These are phyloP conservation scores for Penicillium sp. DNA, from an alignment of 2,329 filamentous ascomycete genomes.

Conservation along the genomic window DNA sequence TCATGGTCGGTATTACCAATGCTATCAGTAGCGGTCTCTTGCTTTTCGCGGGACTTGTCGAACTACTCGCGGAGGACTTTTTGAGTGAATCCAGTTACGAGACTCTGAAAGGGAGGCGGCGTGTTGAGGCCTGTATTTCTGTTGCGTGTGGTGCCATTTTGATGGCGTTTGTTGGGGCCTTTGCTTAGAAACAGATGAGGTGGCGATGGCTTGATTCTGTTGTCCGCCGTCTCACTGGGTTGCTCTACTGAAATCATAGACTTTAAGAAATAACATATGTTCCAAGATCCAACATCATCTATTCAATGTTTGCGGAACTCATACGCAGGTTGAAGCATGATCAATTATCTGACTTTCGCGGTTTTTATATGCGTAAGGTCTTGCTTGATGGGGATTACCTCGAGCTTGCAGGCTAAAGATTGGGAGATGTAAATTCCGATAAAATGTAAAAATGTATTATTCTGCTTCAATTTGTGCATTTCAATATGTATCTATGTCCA, in stretches of 20 bases:
- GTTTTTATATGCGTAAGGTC: too few relatives aligned
- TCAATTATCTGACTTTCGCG: neutral
- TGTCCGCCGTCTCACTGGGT: neutral
- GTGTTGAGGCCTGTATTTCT: slow-evolving; percentile 57
- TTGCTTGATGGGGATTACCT: neutral
- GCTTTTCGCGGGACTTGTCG: slow-evolving; percentile 76
- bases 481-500: slow-evolving; percentile 6
- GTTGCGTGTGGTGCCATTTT: slow-evolving; percentile 57
- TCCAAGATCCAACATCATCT: neutral
- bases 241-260: neutral
- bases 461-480: neutral
- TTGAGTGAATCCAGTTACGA: slow-evolving; percentile 61
- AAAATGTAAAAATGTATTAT: neutral
- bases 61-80: slow-evolving; percentile 81
- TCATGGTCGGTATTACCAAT: slow-evolving; percentile 85
- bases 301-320: neutral
- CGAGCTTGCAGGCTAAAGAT: neutral
- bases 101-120: slow-evolving; percentile 52
- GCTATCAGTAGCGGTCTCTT: slow-evolving; percentile 75
- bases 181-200: slow-evolving; percentile 44
- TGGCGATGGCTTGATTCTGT: neutral
- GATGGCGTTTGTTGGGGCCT: slow-evolving; percentile 65
- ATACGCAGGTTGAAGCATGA: neutral
- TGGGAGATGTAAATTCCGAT: neutral
- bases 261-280: neutral